These are phyloP conservation scores for Citrullus mucosospermus DNA, from an alignment of 306 rosid genomes.

Conservation along the genomic window DNA sequence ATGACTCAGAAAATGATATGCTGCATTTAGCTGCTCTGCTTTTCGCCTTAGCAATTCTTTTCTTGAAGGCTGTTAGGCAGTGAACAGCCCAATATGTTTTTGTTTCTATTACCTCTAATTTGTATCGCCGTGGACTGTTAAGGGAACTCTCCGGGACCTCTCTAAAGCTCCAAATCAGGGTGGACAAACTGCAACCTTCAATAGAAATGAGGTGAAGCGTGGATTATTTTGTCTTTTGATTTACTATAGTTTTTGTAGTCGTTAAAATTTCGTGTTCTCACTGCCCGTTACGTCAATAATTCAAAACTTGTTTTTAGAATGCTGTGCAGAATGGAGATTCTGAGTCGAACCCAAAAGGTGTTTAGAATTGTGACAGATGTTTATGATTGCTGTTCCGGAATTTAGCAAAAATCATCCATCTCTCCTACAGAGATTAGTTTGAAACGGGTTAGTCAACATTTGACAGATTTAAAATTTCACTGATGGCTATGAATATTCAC, in stretches of 20 bases:
- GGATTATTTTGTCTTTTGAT: not conserved
- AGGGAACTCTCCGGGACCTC: slow-evolving; percentile 63
- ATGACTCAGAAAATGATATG: not conserved
- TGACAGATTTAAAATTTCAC: not conserved
- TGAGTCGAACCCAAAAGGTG: not conserved
- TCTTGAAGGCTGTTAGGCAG: not conserved
- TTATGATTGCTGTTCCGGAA: not conserved
- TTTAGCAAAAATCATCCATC: not conserved
- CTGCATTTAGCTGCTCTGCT: not conserved
- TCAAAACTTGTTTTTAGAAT: not conserved
- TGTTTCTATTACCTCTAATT: not conserved
- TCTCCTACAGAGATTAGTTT: not conserved
- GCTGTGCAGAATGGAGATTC: not conserved
- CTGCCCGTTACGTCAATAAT: not conserved
- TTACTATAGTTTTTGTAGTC: not conserved
- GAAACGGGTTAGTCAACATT: not conserved
- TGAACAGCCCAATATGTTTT: not conserved
- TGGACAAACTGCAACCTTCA: slow-evolving; percentile 30
- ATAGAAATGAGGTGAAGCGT: slow-evolving; percentile 31
- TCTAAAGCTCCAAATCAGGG: slow-evolving; percentile 32
- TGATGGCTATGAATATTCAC: not conserved
- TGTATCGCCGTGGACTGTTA: slow-evolving; percentile 11
- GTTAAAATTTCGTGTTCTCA: not conserved
- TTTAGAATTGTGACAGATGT: not conserved
- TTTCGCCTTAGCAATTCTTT: not conserved